These are phyloP conservation scores for Penicillium cataractarum DNA, from an alignment of 495 filamentous ascomycete species.

Conservation along the genomic window DNA sequence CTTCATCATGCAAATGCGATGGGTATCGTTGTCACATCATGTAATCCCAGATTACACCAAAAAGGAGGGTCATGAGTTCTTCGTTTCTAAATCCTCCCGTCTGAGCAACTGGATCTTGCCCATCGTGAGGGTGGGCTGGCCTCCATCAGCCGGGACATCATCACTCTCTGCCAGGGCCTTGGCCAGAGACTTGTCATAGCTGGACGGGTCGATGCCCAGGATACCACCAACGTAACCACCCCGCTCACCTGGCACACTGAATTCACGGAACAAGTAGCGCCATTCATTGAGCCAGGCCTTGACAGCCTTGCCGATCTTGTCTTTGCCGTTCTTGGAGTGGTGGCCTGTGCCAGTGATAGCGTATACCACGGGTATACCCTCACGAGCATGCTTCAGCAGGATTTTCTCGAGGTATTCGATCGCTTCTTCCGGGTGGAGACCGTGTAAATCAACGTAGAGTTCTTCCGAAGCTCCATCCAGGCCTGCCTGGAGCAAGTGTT, in stretches of 20 bases:
- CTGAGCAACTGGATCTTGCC: constrained; percentile 55
- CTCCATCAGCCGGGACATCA: constrained; percentile 24
- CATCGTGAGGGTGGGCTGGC: constrained; percentile 36
- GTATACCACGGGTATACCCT: constrained; percentile 77
- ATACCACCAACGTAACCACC: constrained; percentile 84
- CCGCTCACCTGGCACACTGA: constrained; percentile 89
- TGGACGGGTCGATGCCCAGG: constrained; percentile 87
- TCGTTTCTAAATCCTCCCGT: constrained; percentile 46
- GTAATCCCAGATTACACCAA: constrained; percentile 4
- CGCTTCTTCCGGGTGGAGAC: constrained; percentile 94
- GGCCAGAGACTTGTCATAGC: constrained; percentile 72
- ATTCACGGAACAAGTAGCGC: constrained; percentile 95
- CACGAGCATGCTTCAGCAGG: constrained; percentile 73
- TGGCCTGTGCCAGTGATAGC: constrained; percentile 97
- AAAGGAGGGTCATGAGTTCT: constrained; percentile 30
- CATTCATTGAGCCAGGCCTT: constrained; percentile 91
- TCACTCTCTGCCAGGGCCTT: constrained; percentile 32
- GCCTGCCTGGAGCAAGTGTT: constrained; percentile 54
- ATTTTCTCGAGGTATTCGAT: constrained; percentile 91
- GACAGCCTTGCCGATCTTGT: constrained; percentile 96
- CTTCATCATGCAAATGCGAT: constrained; percentile 10
- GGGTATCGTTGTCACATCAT: constrained; percentile 10
- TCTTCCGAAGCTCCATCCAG: constrained; percentile 59
- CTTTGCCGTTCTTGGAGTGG: constrained; percentile 97
- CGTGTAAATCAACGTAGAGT: constrained; percentile 94